Evolutionary conservation across 2,329 filamentous ascomycete species (phyloP).

Genomic region (Penicillium sp.): DNA sequence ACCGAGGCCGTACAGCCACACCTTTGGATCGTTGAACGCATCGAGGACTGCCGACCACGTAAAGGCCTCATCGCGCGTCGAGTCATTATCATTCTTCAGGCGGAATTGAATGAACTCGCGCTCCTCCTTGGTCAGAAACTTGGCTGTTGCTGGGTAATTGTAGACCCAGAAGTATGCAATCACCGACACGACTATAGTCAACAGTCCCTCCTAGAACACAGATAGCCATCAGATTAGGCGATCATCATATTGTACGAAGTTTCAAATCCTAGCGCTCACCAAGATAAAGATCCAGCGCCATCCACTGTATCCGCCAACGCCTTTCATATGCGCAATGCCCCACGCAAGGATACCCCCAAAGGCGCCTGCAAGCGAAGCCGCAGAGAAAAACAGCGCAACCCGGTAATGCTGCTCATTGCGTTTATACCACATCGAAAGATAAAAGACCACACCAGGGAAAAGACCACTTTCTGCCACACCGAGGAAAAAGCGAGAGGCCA

Average conservation of each 20-base stretch:
- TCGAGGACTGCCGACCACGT: conserved; percentile 66
- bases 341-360: conserved; percentile 64
- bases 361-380: conserved; percentile 60
- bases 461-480: conserved; percentile 57
- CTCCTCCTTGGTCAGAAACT: conserved; percentile 52
- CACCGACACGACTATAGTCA: conserved; percentile 61
- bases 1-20: conserved; percentile 23
- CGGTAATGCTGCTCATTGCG: conserved; percentile 60
- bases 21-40: conserved; percentile 59
- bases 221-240: neutral
- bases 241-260: too few species aligned
- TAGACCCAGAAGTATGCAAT: conserved; percentile 45
- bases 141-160: conserved; percentile 47
- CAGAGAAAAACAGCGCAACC: conserved; percentile 62
- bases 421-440: conserved; percentile 66
- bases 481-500: conserved; percentile 54
- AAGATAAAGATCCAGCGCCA: conserved; percentile 71
- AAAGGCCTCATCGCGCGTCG: conserved; percentile 68
- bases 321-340: conserved; percentile 53
- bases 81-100: conserved; percentile 68
- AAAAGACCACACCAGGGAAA: conserved; percentile 59
- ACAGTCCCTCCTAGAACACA: conserved; percentile 61
- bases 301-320: conserved; percentile 50
- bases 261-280: conserved; percentile 26
- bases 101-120: conserved; percentile 62